Base-by-base conservation (phyloP, 2,329 filamentous ascomycete species). In the Fusarium albosuccineum region DNA sequence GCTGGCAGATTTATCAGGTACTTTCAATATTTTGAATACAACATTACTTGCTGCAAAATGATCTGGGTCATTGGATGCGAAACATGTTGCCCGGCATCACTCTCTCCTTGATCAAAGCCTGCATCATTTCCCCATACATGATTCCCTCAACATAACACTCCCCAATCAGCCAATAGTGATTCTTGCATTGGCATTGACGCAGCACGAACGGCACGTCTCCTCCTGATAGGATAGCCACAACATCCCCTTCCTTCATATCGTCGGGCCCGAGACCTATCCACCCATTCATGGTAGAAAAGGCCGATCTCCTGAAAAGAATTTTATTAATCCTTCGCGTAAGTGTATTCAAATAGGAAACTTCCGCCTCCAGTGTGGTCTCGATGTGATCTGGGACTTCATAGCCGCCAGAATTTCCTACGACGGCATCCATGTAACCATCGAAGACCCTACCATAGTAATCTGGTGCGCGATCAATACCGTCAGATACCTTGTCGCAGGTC, bases 61-160 rank as follows among this genome's bases (percentile, higher is more conserved):
- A 36, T 9, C 34, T 36, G 6, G 10, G 6, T 39, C 11, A 46
- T 30, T n/a, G 44, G 34, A 49, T 49, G 45, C 45, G 30, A 3
- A 49, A 36, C n/a, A n/a, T 9, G 6, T 49, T 26, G 4, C 45
- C 45, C 13, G 34, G 11, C 17, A 49, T 33, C 2, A 5, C 7
- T 3, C 16, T 16, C 3, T n/a, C 45, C 16, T 36, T 49, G n/a
- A 22, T 10, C 30, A 34, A 22, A 14, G 45, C 45, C 16, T n/a
- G 34, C 14, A 37, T 45, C 14, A 49, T 6, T 26, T 48, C 52
- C 17, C 52, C 52, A 9, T 56, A 48, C 52, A 56, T 55, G 5
- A 56, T 44, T 10, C 52, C 52, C 16, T 56, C 52, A 14, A 56
- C 41, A 17, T 56, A 56, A 33, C 52, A 56, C 14, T 56, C 52